phyloP scores from a whole-genome alignment of 2,329 filamentous ascomycete species.

The Fusarium sarcochroum region DNA sequence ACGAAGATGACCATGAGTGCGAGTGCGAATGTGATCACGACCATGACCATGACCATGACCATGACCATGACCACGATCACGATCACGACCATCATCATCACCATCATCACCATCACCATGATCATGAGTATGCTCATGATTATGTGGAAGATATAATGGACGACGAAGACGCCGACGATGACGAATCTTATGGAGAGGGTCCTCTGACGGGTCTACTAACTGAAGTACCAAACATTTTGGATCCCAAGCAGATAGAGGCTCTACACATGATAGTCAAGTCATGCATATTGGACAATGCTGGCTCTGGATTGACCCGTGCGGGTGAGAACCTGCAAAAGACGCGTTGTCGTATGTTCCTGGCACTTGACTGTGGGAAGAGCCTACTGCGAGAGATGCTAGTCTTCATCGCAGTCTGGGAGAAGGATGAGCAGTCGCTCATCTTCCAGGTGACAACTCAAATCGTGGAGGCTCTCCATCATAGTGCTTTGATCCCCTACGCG shows the following conservation, averaged over 20 bases:
- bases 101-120: slow-evolving; percentile 53
- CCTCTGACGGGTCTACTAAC: slow-evolving; percentile 88
- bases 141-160: slow-evolving; percentile 71
- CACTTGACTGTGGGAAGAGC: slow-evolving; percentile 91
- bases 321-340: slow-evolving; percentile 92
- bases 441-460: slow-evolving; percentile 98
- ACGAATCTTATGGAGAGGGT: slow-evolving; percentile 84
- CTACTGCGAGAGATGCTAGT: slow-evolving; percentile 91
- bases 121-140: slow-evolving; percentile 59
- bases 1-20: slow-evolving; percentile 52
- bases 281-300: slow-evolving; percentile 87
- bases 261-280: slow-evolving; percentile 98
- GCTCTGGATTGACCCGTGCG: slow-evolving; percentile 74
- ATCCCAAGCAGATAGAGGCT: slow-evolving; percentile 95
- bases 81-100: slow-evolving; percentile 48
- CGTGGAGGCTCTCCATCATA: slow-evolving; percentile 91
- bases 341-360: slow-evolving; percentile 88
- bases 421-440: slow-evolving; percentile 92
- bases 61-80: slow-evolving; percentile 37
- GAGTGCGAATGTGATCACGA: slow-evolving; percentile 53
- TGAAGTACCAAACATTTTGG: slow-evolving; percentile 93
- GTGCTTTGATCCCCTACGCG: slow-evolving; percentile 89
- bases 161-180: slow-evolving; percentile 78
- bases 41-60: slow-evolving; percentile 44
- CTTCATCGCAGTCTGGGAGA: slow-evolving; percentile 97